Percentiles rank a stretch among this genome's conserved stretches.
Evolutionary conservation across 208 protist genomes (phyloP).

Genomic region (Wallacemonas sp.): DNA sequence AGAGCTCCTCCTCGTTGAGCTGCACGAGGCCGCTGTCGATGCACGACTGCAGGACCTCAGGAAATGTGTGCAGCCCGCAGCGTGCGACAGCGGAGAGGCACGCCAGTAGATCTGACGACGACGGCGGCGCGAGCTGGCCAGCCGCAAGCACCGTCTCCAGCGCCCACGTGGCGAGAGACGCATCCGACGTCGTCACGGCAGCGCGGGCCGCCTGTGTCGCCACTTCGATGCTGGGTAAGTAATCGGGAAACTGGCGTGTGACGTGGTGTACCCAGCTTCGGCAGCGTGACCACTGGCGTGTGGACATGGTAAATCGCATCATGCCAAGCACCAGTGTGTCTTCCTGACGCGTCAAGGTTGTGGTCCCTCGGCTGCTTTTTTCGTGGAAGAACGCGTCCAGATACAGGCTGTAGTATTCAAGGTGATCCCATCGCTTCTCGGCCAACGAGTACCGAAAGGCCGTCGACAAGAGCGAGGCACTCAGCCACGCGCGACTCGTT

Average conservation of each 20-base stretch:
- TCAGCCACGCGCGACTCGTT: conserved; percentile 18
- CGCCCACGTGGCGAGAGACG: conserved; percentile 36
- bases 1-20: conserved; percentile 48
- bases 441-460: conserved; percentile 29
- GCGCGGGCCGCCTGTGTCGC: conserved; percentile 20
- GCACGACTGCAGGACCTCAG: conserved; percentile 57
- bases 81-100: conserved; percentile 65
- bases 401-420: conserved; percentile 21
- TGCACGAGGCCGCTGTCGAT: conserved; percentile 52
- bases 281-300: conserved; percentile 21
- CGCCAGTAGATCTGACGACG: conserved; percentile 49
- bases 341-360: conserved; percentile 18
- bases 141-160: conserved; percentile 31
- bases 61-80: conserved; percentile 55
- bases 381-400: conserved; percentile 1
- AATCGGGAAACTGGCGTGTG: conserved; percentile 15
- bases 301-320: conserved; percentile 22
- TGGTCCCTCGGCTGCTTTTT: not conserved
- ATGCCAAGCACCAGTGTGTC: conserved; percentile 29
- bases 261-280: conserved; percentile 21
- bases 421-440: conserved; percentile 29
- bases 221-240: conserved; percentile 30
- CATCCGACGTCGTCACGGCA: conserved; percentile 24
- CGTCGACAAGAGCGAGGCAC: conserved; percentile 18
- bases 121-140: conserved; percentile 33